Evolutionary conservation across 192 early-diverging fungal species (phyloP).

Genomic region (Coemansia sp.): DNA sequence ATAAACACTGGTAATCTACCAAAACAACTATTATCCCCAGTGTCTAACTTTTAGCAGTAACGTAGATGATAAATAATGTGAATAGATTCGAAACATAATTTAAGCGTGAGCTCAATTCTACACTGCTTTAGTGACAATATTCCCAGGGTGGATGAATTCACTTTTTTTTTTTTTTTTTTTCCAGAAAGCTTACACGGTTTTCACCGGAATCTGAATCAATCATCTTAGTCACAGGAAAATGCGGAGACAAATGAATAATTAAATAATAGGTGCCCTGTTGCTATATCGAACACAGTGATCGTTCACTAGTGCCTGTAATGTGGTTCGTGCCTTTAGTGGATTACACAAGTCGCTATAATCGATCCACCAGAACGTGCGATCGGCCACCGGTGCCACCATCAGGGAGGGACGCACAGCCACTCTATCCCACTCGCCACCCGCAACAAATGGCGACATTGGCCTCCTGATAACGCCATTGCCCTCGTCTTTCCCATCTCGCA

Average conservation of each 20-base stretch:
- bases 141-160: background rate
- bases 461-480: background rate
- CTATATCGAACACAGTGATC: background rate
- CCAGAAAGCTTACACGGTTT: background rate
- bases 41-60: background rate
- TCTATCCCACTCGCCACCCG: background rate
- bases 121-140: background rate
- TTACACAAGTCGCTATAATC: slow-evolving; percentile 47
- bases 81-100: background rate
- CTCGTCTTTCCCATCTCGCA: background rate
- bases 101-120: background rate
- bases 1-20: background rate
- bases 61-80: background rate
- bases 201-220: background rate
- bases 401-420: background rate
- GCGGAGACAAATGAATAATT: background rate
- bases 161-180: too few relatives aligned
- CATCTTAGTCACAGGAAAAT: background rate
- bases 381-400: slow-evolving; percentile 6
- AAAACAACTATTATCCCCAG: background rate
- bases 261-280: background rate
- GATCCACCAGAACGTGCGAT: slow-evolving; percentile 44
- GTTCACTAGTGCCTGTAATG: slow-evolving; percentile 18
- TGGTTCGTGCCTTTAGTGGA: slow-evolving; percentile 29
- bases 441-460: slow-evolving; percentile 16